Base-by-base conservation (phyloP, 2,329 filamentous ascomycete genomes). In the Aureobasidium sp. region DNA sequence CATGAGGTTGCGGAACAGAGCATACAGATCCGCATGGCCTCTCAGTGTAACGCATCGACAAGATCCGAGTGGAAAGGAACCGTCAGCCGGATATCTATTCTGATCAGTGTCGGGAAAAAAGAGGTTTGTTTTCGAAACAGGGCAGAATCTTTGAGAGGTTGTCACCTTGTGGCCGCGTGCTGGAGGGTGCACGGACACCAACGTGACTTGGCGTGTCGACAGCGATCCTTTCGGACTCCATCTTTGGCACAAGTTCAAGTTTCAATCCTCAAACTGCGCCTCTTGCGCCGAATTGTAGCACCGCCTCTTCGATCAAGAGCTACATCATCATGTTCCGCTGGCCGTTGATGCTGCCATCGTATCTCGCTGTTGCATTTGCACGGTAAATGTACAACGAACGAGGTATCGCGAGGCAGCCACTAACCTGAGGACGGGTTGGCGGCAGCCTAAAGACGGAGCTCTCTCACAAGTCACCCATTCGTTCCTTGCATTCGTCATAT, bases 401-500 rank as follows among this genome's bases (percentile, higher is more conserved):
- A 27, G 5, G 24, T 39, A 49, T 24, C 24, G 21, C 30, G n/a
- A 49, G 45, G 45, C 45, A 39, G 45, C 45, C 45, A 7, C 34
- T 39, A 49, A 37, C 25, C 37, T 51, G 25, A 34, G 48, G 37
- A 16, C 14, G 37, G 30, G 21, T 24, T 16, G 25, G n/a, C 14
- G 48, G 37, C 48, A 51, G 48, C 48, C 45, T 50, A 50, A 50
- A 34, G 25, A 37, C 22, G 11, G n/a, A 30, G 39, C 21, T 38
- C 34, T 29, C 16, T 21, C 6, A 27, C 14, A 10, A 12, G 6
- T 37, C 34, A 39, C 24, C 19, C 25, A 4, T 16, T 39, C 44
- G 45, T 39, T 49, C 45, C 45, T 50, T 50, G 45, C 45, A 50
- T 50, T n/a, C 35, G 17, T 50, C 38, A 25, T 25, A 22, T 17